Base-by-base conservation (phyloP, 1,139 yeast species). In the Protomyces inouyei region DNA sequence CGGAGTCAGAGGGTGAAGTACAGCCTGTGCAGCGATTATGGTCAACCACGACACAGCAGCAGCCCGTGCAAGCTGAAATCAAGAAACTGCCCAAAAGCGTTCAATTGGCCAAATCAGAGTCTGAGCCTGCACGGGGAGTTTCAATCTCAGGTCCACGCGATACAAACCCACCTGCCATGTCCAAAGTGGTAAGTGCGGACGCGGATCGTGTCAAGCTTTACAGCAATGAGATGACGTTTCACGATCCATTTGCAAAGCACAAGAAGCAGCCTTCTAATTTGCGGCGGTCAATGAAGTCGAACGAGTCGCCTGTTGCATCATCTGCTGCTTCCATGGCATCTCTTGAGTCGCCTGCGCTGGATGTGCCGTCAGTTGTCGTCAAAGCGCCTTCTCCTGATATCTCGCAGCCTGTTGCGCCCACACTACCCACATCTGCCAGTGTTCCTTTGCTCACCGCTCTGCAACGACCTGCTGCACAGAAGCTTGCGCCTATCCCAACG, bases 161-260 rank as follows among this genome's bases (percentile, higher is more conserved):
- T 6, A 10, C 25, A 18, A n/a, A 16, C 3, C 48, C 48, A 10
- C 48, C 48, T 43, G 23, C 48, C 6, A n/a, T 37, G 43, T 14
- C 16, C 14, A n/a, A 12, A 14, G 16, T n/a, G 16, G 16, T 4
- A 9, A n/a, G 16, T 14, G 14, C 43, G 9, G 14, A 14, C 9
- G 48, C 23, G 12, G 61, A 57, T n/a, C 52, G 61, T 23, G 52
- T 35, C 25, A 36, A 45, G 36, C 25, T 59, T 9, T 55, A 51
- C 35, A 21, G 57, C 43, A 59, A 59, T 21, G 54, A 59, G 16
- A 51, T 59, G 32, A n/a, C 63, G 3, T 59, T 59, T 51, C 52
- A 40, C 28, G 63, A 59, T 37, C 63, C 63, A 12, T 57, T 57
- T 38, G 55, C 54, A 10, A 43, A 43, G 48, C 48, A 43, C 21